A percentile compares a stretch with the other conserved stretches of the same genome.
phyloP scores from a whole-genome alignment of 106 monocot species.

The Dioscorea alata region DNA sequence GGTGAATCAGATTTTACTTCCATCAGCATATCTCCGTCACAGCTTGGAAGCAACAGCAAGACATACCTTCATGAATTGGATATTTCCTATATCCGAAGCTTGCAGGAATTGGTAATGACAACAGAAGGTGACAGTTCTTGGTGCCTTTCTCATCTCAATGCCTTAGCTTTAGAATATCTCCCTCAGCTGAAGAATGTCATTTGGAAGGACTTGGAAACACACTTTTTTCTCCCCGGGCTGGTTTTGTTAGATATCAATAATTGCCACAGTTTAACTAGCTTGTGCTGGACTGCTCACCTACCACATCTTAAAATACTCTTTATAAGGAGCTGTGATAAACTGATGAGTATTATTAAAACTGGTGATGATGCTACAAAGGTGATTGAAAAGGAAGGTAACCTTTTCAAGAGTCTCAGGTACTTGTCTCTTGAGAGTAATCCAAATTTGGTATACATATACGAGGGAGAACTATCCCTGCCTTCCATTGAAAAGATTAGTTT shows the following conservation, averaged over 20 bases:
- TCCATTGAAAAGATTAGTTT: not conserved
- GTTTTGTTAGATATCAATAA: not conserved
- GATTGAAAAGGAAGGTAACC: not conserved
- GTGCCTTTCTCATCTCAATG: not conserved
- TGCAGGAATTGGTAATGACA: not conserved
- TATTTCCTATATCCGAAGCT: not conserved
- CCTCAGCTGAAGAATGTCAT: not conserved
- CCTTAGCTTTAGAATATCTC: not conserved
- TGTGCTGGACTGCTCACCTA: not conserved
- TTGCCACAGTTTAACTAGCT: not conserved
- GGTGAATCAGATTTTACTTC: too few relatives aligned
- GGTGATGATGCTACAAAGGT: too few relatives aligned
- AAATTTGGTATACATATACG: not conserved
- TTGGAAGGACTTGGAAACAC: not conserved
- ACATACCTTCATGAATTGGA: not conserved
- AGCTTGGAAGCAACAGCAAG: not conserved
- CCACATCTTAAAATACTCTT: not conserved
- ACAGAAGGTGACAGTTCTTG: not conserved
- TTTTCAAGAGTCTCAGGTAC: not conserved
- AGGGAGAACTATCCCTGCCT: not conserved
- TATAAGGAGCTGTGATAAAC: too few relatives aligned
- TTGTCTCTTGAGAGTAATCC: not conserved
- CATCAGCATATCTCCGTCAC: not conserved
- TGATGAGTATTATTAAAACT: not conserved
- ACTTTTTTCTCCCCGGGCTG: not conserved